Evolutionary conservation across 306 rosid species (phyloP).

Genomic region (Notholithocarpus densiflorus): DNA sequence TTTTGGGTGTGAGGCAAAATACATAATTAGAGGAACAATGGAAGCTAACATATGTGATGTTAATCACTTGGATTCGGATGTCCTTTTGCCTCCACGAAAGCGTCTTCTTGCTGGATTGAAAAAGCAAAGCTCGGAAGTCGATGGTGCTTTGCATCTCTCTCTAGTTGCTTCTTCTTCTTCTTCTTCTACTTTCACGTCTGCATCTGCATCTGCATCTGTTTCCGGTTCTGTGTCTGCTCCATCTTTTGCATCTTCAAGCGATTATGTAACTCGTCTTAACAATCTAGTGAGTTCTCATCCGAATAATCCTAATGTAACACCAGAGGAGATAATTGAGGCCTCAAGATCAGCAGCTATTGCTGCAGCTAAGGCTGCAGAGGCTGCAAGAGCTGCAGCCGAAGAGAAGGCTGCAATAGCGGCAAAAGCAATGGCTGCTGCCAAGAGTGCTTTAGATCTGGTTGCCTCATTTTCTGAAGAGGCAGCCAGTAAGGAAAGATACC

Average conservation of each 20-base stretch:
- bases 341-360: slow-evolving; percentile 58
- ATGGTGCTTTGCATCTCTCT: slow-evolving; percentile 47
- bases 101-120: slow-evolving; percentile 96
- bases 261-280: slow-evolving; percentile 60
- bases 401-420: slow-evolving; percentile 84
- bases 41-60: slow-evolving; percentile 71
- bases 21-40: slow-evolving; percentile 44
- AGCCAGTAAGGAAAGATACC: slow-evolving; percentile 47
- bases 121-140: slow-evolving; percentile 65
- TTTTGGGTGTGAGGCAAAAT: slow-evolving; percentile 29
- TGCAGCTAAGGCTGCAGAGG: slow-evolving; percentile 72
- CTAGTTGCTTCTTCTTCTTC: slow-evolving; percentile 56
- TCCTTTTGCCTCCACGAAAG: slow-evolving; percentile 91
- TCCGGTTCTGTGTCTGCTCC: slow-evolving; percentile 52
- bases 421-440: slow-evolving; percentile 81
- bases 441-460: slow-evolving; percentile 80
- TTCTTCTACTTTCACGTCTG: slow-evolving; percentile 7
- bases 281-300: slow-evolving; percentile 63
- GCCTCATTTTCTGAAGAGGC: slow-evolving; percentile 78
- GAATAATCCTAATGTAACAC: slow-evolving; percentile 54
- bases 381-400: slow-evolving; percentile 79
- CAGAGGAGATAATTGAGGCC: slow-evolving; percentile 66
- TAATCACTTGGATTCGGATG: slow-evolving; percentile 82
- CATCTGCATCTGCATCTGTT: slow-evolving; percentile 16
- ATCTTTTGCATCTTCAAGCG: slow-evolving; percentile 41